Conservation (phyloP, 768 basidiomycete species). For the Boletus patriciae region DNA sequence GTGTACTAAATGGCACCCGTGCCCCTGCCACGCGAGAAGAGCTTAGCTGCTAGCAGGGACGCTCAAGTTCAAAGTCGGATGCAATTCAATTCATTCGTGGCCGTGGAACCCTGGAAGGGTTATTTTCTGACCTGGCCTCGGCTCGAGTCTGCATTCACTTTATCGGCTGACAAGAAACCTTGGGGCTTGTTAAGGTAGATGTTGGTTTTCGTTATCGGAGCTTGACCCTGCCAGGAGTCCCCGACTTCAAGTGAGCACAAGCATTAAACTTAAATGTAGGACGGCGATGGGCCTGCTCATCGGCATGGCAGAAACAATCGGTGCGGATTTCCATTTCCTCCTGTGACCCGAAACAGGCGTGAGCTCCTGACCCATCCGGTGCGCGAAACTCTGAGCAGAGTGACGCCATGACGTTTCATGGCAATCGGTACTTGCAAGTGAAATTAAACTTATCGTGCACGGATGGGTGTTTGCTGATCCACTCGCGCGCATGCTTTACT, state of each 20-base stretch:
- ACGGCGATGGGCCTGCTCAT: neutral
- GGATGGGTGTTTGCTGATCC: conserved; percentile 5
- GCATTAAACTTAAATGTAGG: conserved; percentile 4
- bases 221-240: conserved; percentile 3
- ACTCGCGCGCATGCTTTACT: neutral
- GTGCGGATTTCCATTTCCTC: neutral
- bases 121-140: conserved; percentile 1
- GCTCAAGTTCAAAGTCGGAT: neutral
- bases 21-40: neutral
- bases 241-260: neutral
- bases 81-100: neutral
- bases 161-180: conserved; percentile 7
- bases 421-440: neutral
- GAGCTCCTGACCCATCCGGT: neutral
- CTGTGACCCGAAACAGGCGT: conserved; percentile 1
- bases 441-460: neutral
- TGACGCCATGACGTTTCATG: conserved; percentile 6
- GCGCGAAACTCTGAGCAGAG: neutral
- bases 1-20: neutral
- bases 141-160: conserved; percentile 11
- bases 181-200: conserved; percentile 10
- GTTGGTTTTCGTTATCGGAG: conserved; percentile 1
- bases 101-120: conserved; percentile 3
- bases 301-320: conserved; percentile 1
- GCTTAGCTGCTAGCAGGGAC: no score